phyloP scores from a whole-genome alignment of 208 protist species.

The Trypanosoma caninum region DNA sequence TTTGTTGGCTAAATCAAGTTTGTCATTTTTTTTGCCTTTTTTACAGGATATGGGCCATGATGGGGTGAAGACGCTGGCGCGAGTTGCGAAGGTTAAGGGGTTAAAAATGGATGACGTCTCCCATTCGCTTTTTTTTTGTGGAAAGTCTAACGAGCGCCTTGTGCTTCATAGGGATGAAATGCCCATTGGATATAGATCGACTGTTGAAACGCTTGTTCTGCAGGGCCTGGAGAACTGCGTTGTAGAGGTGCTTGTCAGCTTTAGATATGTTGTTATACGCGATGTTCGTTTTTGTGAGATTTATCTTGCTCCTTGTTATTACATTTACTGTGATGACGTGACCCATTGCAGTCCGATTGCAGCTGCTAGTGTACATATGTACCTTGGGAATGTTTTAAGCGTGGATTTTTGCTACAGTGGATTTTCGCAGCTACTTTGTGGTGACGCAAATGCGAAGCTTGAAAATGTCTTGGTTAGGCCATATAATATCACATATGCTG shows the following conservation, averaged over 20 bases:
- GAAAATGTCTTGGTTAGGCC: conserved; percentile 20
- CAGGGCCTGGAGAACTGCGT: conserved; percentile 44
- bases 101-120: conserved; percentile 21
- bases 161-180: conserved; percentile 36
- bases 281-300: conserved; percentile 47
- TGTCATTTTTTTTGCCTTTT: no score
- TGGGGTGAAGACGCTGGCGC: background rate
- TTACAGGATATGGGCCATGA: no score
- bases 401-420: conserved; percentile 24
- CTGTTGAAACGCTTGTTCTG: conserved; percentile 54
- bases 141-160: conserved; percentile 25
- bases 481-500: conserved; percentile 57
- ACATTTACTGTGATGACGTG: conserved; percentile 43
- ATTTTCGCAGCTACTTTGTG: conserved; percentile 2
- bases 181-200: conserved; percentile 12
- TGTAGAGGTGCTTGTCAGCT: conserved; percentile 43
- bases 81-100: conserved; percentile 8
- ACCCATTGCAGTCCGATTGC: conserved; percentile 34
- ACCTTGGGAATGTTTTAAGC: conserved; percentile 24
- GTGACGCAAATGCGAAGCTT: background rate
- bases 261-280: conserved; percentile 55
- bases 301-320: conserved; percentile 53
- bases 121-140: conserved; percentile 37
- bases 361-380: conserved; percentile 31
- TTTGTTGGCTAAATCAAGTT: no score